These are phyloP conservation scores for Aspergillus sp. DNA, from an alignment of 2,329 filamentous ascomycete species.

Conservation along the genomic window DNA sequence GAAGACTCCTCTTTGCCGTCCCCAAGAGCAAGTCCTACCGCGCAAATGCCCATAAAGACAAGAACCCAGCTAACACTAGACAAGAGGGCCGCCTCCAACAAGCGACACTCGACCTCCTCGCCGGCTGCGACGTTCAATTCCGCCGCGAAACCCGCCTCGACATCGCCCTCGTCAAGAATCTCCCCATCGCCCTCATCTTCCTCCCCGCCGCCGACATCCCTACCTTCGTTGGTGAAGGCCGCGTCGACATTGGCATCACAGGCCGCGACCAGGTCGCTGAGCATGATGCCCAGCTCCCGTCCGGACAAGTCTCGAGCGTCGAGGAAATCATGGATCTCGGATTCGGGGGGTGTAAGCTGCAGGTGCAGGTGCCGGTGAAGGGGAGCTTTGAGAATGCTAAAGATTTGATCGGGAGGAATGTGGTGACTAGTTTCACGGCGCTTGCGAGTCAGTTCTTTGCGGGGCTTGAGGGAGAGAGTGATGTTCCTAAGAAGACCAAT, in stretches of 20 bases:
- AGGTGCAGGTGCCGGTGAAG: conserved; percentile 93
- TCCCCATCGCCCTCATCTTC: conserved; percentile 91
- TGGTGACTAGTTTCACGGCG: conserved; percentile 91
- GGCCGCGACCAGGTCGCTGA: conserved; percentile 88
- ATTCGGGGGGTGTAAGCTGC: conserved; percentile 85
- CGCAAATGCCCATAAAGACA: background rate
- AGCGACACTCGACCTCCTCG: conserved; percentile 79
- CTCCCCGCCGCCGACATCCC: conserved; percentile 95
- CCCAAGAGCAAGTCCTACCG: conserved; percentile 75
- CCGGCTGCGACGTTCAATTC: conserved; percentile 95
- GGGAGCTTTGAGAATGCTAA: conserved; percentile 62
- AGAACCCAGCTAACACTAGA: conserved; percentile 10
- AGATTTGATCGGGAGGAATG: conserved; percentile 83
- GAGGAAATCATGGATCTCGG: conserved; percentile 84
- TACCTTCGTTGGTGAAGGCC: conserved; percentile 91
- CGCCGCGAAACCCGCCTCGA: conserved; percentile 89
- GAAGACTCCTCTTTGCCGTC: conserved; percentile 91
- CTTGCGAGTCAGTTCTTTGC: conserved; percentile 79
- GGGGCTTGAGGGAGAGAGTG: conserved; percentile 54
- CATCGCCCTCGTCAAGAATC: conserved; percentile 95
- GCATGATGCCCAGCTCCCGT: conserved; percentile 58
- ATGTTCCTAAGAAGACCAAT: conserved; percentile 59
- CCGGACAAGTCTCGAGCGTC: conserved; percentile 50
- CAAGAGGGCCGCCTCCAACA: conserved; percentile 88
- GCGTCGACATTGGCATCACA: conserved; percentile 90